Base-by-base conservation (phyloP, 2,329 filamentous ascomycete species). In the Lachnellula hyalina region DNA sequence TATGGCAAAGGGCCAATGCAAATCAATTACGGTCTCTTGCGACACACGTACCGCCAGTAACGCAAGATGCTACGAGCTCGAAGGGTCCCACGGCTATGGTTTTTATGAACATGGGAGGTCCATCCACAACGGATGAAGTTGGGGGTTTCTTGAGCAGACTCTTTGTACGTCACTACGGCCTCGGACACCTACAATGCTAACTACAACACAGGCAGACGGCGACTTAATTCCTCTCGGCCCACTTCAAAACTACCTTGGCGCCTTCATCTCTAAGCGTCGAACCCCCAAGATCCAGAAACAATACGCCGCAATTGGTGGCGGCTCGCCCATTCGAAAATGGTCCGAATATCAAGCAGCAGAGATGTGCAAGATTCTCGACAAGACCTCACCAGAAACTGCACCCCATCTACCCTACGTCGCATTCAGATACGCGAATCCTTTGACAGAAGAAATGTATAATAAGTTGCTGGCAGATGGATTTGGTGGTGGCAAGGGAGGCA, bases 81-180 rank as follows among this genome's bases (percentile, higher is more conserved):
- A 81, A 89, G 68, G 93, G 93, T 0, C 91, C 92, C 7, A 99
- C 94, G 4, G 94, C 94, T 44, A 97, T 99, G 84, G 94, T 99
- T 14, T 96, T 99, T 68, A 83, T 99, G 75, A 99, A 99, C 74
- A 99, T 99, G 94, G 94, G 94, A 57, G 94, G 94, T 0, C 94
- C 94, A 3, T 89, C 90, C 1, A 96, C 89, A 4, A 88, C 87
- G 4, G 83, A 86, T 63, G 91, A 99, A 75, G 94, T 99, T 36
- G 86, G 87, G 65, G 84, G 87, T 72, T 99, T 97, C 69, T 75
- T 99, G 47, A 94, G 87, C 71, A 85, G 92, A 64, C 77, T 99
- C 63, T 99, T 99, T 74, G 93, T 96, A 81, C 56, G 87, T 73
- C 41, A 12, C 51, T 25, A 47, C 36, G 50, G 19, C 25, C 9